Percentiles rank a stretch among this genome's conserved stretches.
These are phyloP conservation scores for Starmerella apis DNA, from an alignment of 805 yeast species.

Conservation along the genomic window DNA sequence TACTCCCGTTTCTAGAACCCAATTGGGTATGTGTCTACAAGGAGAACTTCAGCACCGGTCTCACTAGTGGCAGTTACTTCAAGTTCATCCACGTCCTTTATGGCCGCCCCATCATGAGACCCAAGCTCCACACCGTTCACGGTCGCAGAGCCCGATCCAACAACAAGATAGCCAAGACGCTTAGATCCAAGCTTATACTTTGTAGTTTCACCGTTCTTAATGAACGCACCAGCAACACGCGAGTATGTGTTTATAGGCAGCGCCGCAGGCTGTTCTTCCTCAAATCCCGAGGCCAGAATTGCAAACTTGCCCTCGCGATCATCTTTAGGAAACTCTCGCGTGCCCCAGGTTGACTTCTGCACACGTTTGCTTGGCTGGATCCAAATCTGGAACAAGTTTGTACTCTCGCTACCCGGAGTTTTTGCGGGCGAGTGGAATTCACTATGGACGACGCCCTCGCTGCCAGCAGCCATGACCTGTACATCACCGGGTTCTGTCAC, in stretches of 20 bases:
- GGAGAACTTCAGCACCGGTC: constrained; percentile 15
- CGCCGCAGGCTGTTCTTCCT: constrained; percentile 17
- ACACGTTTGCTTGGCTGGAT: constrained; percentile 16
- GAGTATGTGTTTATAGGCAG: constrained; percentile 18
- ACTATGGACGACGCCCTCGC: constrained; percentile 21
- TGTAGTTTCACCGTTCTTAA: constrained; percentile 11
- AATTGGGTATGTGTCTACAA: constrained; percentile 17
- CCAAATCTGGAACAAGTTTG: constrained; percentile 17
- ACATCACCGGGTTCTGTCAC: constrained; percentile 21
- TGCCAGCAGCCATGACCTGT: constrained; percentile 22
- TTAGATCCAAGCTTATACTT: constrained; percentile 15
- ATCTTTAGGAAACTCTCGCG: constrained; percentile 13
- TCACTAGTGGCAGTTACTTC: constrained; percentile 10
- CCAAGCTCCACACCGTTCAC: constrained; percentile 19
- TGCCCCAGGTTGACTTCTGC: constrained; percentile 14
- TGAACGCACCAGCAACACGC: constrained; percentile 17
- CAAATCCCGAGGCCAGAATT: constrained; percentile 17
- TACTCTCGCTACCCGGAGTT: neutral
- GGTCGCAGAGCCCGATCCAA: constrained; percentile 12
- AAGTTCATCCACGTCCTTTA: constrained; percentile 13
- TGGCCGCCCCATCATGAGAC: constrained; percentile 21
- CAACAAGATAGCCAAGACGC: constrained; percentile 20
- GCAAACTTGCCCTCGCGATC: constrained; percentile 12
- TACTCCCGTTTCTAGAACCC: neutral
- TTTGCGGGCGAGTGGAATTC: constrained; percentile 16